phyloP scores from a whole-genome alignment of 73 alveolate genomes.

The Symbiodinium natans region DNA sequence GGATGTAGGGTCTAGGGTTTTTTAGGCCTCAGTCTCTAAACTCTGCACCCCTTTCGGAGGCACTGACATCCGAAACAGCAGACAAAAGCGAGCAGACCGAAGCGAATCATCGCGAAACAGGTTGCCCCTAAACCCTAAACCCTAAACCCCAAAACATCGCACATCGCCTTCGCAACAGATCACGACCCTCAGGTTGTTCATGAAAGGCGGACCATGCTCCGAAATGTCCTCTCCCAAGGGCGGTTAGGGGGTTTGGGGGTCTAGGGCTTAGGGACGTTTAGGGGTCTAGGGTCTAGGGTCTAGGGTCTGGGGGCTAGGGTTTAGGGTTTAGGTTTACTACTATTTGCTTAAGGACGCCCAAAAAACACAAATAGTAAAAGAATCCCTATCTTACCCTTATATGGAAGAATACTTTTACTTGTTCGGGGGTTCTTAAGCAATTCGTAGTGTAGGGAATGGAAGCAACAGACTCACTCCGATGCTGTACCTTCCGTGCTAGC shows the following conservation, averaged over 20 bases:
- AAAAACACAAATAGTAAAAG: no score
- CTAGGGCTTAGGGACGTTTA: no score
- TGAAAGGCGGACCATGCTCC: constrained; percentile 42
- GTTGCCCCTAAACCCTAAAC: neutral
- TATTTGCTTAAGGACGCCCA: no score
- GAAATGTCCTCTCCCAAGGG: constrained; percentile 58
- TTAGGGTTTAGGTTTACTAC: neutral
- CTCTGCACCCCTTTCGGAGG: no score
- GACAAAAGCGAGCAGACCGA: neutral
- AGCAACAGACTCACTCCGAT: no score
- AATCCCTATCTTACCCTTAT: no score
- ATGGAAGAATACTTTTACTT: no score
- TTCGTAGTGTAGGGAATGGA: no score
- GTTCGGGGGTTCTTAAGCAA: no score
- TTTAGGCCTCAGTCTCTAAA: no score
- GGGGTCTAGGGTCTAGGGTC: neutral
- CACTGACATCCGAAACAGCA: neutral
- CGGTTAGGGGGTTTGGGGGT: neutral
- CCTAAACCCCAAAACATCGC: neutral
- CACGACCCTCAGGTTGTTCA: constrained; percentile 35
- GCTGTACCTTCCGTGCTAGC: no score
- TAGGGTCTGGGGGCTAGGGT: neutral
- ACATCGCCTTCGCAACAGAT: constrained; percentile 47
- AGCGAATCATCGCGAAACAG: neutral
- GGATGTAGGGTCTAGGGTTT: no score